These are phyloP conservation scores for Aspergillus sp. DNA, from an alignment of 2,329 filamentous ascomycete genomes.

Conservation along the genomic window DNA sequence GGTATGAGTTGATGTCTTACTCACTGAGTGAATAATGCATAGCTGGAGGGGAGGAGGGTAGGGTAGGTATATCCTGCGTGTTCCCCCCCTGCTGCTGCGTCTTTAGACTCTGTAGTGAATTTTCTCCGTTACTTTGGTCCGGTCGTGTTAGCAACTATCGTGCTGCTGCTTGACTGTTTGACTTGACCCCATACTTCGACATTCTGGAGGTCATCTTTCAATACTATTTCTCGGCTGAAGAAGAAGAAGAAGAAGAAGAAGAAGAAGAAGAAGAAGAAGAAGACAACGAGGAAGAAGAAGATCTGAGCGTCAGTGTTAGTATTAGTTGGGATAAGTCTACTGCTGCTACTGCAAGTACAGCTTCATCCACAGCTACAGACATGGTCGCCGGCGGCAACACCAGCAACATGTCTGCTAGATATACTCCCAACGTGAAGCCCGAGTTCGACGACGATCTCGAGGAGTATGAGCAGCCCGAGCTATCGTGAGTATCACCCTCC, in stretches of 20 bases:
- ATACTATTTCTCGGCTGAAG: no score
- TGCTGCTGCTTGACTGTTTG: background rate
- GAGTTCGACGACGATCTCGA: background rate
- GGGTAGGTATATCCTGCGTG: background rate
- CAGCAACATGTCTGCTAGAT: background rate
- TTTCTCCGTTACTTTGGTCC: background rate
- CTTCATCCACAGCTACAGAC: no score
- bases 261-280: no score
- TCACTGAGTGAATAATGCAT: background rate
- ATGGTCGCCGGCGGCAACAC: background rate
- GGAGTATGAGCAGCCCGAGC: conserved; percentile 7
- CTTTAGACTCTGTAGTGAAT: background rate
- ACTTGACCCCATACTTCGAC: no score
- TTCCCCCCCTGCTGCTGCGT: background rate
- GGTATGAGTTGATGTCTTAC: background rate
- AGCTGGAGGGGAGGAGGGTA: no score
- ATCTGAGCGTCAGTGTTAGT: no score
- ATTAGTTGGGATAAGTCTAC: no score
- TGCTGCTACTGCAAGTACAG: no score
- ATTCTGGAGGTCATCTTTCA: no score
- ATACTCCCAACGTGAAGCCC: background rate
- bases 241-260: no score
- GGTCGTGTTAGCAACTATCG: background rate
- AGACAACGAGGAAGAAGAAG: no score
- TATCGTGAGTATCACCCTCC: background rate